A percentile compares a stretch with the other conserved stretches of the same genome.
These are phyloP conservation scores for Pulveroboletus sp. DNA, from an alignment of 768 basidiomycete species.

Conservation along the genomic window DNA sequence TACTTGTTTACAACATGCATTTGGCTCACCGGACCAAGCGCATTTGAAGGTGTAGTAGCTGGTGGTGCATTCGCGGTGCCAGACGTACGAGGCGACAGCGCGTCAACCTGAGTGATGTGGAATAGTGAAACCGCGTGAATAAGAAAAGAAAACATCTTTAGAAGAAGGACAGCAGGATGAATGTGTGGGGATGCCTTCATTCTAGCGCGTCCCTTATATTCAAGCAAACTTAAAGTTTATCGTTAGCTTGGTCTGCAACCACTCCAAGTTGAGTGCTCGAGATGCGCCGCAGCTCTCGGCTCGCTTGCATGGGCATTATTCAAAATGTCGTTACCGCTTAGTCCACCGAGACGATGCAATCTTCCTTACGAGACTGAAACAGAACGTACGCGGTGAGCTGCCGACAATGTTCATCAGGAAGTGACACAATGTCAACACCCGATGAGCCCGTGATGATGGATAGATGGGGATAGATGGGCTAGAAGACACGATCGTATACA, in stretches of 20 bases:
- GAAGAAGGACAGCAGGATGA: too few species aligned
- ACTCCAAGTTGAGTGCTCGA: not conserved
- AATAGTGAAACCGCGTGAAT: conserved; percentile 11
- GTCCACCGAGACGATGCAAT: too few species aligned
- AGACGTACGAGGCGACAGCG: not conserved
- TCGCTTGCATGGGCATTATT: too few species aligned
- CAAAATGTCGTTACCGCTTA: too few species aligned
- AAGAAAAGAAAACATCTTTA: conserved; percentile 5
- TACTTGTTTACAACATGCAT: conserved; percentile 36
- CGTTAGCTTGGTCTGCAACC: not conserved
- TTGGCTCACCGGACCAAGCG: conserved; percentile 23
- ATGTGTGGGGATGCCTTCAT: too few species aligned
- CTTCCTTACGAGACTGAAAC: too few species aligned
- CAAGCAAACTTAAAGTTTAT: not conserved
- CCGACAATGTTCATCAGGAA: too few species aligned
- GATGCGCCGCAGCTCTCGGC: not conserved
- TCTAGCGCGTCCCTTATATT: conserved; percentile 9
- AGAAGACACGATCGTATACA: too few species aligned
- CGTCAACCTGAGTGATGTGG: not conserved
- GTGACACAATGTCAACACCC: too few species aligned
- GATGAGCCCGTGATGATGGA: too few species aligned
- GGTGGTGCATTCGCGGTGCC: not conserved
- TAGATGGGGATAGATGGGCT: too few species aligned
- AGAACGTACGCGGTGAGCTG: too few species aligned
- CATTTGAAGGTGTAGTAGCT: not conserved